Conservation (phyloP, 305 asterid genomes). For the Fraxinus angustifolia region DNA sequence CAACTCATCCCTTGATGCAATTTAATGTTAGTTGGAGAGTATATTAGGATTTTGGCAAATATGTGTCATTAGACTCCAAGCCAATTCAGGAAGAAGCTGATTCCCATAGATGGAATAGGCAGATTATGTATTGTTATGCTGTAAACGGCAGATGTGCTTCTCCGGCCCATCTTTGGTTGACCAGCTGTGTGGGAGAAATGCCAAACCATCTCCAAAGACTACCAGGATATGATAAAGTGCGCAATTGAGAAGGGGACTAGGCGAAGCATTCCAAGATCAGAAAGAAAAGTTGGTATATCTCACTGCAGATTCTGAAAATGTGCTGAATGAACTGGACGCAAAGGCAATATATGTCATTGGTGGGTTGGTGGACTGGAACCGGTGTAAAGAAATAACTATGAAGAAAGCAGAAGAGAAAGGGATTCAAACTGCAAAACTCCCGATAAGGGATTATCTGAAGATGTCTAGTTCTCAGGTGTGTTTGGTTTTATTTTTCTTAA, state of each 20-base stretch:
- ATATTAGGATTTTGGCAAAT: slow-evolving; percentile 2
- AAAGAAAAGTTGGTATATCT: slow-evolving; percentile 82
- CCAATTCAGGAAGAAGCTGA: slow-evolving; percentile 6
- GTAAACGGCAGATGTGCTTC: slow-evolving; percentile 59
- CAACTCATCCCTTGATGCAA: neutral
- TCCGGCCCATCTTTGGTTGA: slow-evolving; percentile 90
- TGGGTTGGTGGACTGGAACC: slow-evolving; percentile 92
- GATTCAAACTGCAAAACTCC: slow-evolving; percentile 88
- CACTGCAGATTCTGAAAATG: slow-evolving; percentile 82
- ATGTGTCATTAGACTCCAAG: slow-evolving; percentile 9
- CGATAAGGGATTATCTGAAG: slow-evolving; percentile 71
- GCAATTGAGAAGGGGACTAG: slow-evolving; percentile 64
- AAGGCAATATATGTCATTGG: slow-evolving; percentile 74
- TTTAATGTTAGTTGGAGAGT: slow-evolving; percentile 15
- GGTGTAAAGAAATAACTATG: slow-evolving; percentile 90
- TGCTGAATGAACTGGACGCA: slow-evolving; percentile 69
- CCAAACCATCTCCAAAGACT: slow-evolving; percentile 56
- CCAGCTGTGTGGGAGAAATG: slow-evolving; percentile 84
- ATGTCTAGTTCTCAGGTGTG: slow-evolving; percentile 92
- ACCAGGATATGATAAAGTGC: slow-evolving; percentile 77
- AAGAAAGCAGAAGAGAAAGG: slow-evolving; percentile 87
- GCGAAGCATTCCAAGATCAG: slow-evolving; percentile 57
- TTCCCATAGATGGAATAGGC: slow-evolving; percentile 26
- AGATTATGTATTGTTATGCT: slow-evolving; percentile 90
- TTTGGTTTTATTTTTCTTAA: slow-evolving; percentile 15